Percentiles rank a stretch among this genome's conserved stretches.
These are phyloP conservation scores for Cicer cuneatum DNA, from an alignment of 306 rosid genomes.

Conservation along the genomic window DNA sequence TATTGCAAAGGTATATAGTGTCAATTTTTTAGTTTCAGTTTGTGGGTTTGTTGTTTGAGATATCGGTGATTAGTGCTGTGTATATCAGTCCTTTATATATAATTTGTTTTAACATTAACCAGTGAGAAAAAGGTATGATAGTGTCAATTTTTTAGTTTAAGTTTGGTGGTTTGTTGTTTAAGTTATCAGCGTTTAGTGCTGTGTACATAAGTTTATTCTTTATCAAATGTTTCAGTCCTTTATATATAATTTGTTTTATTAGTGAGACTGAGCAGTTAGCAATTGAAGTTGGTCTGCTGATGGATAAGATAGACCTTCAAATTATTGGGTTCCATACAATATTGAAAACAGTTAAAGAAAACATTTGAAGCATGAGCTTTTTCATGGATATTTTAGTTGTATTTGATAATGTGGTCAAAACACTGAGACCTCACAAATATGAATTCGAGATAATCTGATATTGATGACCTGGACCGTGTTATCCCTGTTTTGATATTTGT, in stretches of 20 bases:
- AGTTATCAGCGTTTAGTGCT: neutral
- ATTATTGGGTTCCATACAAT: neutral
- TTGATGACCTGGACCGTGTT: conserved; percentile 14
- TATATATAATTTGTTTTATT: neutral
- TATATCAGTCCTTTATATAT: neutral
- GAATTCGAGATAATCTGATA: conserved; percentile 19
- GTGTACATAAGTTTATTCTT: conserved; percentile 10
- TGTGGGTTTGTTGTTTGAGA: conserved; percentile 23
- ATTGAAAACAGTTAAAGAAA: neutral
- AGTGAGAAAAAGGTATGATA: conserved; percentile 53
- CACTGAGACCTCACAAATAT: neutral
- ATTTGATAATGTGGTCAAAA: neutral
- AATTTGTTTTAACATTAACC: neutral
- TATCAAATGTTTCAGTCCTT: conserved; percentile 22
- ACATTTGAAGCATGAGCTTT: neutral
- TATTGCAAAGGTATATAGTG: conserved; percentile 74
- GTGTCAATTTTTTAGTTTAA: neutral
- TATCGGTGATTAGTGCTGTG: neutral
- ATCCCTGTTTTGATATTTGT: neutral
- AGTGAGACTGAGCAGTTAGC: neutral
- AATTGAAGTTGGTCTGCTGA: neutral
- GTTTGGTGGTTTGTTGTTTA: conserved; percentile 16
- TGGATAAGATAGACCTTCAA: neutral
- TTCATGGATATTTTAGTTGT: conserved; percentile 3
- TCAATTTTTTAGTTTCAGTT: neutral